A percentile compares a stretch with the other conserved stretches of the same genome.
Conservation (phyloP, 805 yeast genomes). For the Torulaspora gathmanii region DNA sequence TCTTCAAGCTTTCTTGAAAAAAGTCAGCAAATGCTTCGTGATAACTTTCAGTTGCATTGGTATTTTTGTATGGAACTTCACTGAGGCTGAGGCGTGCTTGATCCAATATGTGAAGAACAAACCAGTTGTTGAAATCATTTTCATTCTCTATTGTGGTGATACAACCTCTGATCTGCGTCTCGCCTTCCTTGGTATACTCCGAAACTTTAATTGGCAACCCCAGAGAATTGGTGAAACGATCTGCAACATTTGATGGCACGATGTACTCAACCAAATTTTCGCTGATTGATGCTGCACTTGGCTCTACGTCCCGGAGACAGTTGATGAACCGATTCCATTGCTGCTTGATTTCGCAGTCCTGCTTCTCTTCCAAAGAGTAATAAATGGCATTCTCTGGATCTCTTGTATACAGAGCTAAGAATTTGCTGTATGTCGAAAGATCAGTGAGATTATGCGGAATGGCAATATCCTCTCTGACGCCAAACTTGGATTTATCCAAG, state of each 20-base stretch:
- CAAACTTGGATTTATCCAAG: conserved; percentile 1
- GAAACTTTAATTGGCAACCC: conserved; percentile 30
- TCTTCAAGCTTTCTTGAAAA: conserved; percentile 46
- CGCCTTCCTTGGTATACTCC: conserved; percentile 32
- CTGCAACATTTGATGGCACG: conserved; percentile 17
- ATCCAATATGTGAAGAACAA: conserved; percentile 36
- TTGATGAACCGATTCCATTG: conserved; percentile 30
- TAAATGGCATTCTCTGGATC: conserved; percentile 15
- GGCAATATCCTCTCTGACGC: conserved; percentile 14
- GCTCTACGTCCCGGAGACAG: conserved; percentile 9
- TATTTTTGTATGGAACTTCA: conserved; percentile 10
- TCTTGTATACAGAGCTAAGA: conserved; percentile 39
- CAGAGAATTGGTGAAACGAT: conserved; percentile 19
- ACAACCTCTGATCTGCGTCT: conserved; percentile 38
- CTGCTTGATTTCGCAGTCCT: conserved; percentile 27
- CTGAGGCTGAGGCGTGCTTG: conserved; percentile 34
- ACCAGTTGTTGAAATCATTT: conserved; percentile 37
- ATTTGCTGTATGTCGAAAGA: conserved; percentile 39
- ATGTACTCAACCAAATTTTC: conserved; percentile 20
- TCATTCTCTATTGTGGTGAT: conserved; percentile 35
- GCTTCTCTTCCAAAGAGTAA: conserved; percentile 34
- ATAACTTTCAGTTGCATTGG: conserved; percentile 13
- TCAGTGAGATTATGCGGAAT: conserved; percentile 23
- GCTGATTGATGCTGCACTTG: conserved; percentile 7
- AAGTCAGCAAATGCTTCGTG: conserved; percentile 38